Evolutionary conservation across 345 rosid species (phyloP).

Genomic region (Eucalyptus curtisii): DNA sequence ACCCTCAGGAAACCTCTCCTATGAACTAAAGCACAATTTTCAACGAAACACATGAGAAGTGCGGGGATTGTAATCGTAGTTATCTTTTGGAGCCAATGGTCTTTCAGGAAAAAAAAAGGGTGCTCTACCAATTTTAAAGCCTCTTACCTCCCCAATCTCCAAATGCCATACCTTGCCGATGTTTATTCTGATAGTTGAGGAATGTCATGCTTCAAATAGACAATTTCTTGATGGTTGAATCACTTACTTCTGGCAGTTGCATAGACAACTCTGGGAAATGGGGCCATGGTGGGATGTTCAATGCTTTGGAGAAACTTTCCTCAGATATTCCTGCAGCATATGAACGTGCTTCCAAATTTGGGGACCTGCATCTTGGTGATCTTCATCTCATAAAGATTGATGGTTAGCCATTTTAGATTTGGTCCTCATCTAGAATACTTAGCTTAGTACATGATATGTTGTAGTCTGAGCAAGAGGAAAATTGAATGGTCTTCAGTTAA

Average conservation of each 20-base stretch:
- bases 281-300: constrained; percentile 91
- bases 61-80: background rate
- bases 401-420: constrained; percentile 19
- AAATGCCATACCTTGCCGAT: background rate
- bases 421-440: background rate
- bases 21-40: background rate
- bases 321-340: constrained; percentile 39
- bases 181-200: background rate
- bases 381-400: constrained; percentile 57
- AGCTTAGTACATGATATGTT: background rate
- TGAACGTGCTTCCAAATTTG: constrained; percentile 45
- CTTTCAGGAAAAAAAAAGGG: background rate
- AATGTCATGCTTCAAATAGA: background rate
- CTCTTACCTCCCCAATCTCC: background rate
- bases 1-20: background rate
- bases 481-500: background rate
- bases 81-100: background rate
- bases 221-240: background rate
- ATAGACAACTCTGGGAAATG: constrained; percentile 83
- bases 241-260: constrained; percentile 30
- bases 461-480: background rate
- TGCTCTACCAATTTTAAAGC: background rate
- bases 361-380: constrained; percentile 83
- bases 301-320: constrained; percentile 53
- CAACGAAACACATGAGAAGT: background rate